Evolutionary conservation across 257 asterid species (phyloP).

Genomic region (Capsicum chinense): DNA sequence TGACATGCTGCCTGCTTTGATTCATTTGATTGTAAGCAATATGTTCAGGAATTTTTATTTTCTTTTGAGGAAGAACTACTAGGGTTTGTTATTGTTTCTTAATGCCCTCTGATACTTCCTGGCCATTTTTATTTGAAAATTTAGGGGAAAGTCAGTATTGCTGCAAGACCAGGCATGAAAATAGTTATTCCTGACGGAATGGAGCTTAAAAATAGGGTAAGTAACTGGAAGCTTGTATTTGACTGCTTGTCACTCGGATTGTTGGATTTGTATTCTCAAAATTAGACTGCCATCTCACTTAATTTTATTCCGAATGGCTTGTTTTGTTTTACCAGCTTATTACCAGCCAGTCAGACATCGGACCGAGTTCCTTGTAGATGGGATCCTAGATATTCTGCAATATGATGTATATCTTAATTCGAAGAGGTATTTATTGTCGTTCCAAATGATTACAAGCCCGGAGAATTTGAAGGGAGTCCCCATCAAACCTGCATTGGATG

Average conservation of each 20-base stretch:
- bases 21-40: slow-evolving; percentile 17
- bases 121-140: background rate
- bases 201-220: slow-evolving; percentile 71
- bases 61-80: background rate
- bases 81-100: background rate
- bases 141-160: slow-evolving; percentile 75
- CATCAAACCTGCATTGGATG: slow-evolving; percentile 5
- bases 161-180: slow-evolving; percentile 54
- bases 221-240: background rate
- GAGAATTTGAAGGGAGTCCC: background rate
- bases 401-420: background rate
- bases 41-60: background rate
- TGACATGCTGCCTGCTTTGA: background rate
- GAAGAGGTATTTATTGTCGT: slow-evolving; percentile 21
- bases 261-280: background rate
- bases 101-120: slow-evolving; percentile 14
- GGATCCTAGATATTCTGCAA: background rate
- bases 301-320: background rate
- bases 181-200: slow-evolving; percentile 70
- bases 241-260: background rate
- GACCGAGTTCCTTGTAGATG: slow-evolving; percentile 14
- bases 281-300: background rate
- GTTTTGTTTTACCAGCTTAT: slow-evolving; percentile 24
- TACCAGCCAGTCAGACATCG: slow-evolving; percentile 28
- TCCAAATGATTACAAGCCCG: background rate